Evolutionary conservation across 2,329 filamentous ascomycete genomes (phyloP), one percentile per base, ranked within the genome.

Genomic region (Conoideocrella luteorostrata): DNA sequence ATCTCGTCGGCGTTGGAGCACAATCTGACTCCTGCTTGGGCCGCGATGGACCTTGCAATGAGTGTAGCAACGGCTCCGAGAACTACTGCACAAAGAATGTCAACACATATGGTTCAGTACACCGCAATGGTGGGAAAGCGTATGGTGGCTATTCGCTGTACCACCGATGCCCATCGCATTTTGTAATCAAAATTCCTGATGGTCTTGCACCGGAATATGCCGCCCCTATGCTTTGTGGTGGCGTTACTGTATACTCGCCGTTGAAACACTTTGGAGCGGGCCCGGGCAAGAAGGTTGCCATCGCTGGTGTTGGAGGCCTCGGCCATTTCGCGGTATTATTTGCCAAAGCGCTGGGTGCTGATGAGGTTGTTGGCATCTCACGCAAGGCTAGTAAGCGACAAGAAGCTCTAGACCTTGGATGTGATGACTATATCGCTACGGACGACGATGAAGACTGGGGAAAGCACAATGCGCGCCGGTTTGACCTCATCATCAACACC

Each of bases 311-410:
- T 12, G 83, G 83, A 7, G 82, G 83, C 2, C 61, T 86, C 2
- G 82, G 83, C 0, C 82, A 88, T 62, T 80, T 86, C 52, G 84
- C 78, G 4, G 64, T 88, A 9, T 62, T 84, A 32, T 85, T 80
- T 51, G 83, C 84, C 1, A 82, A 78, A 59, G 83, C 83, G 2
- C 61, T 88, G 10, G 77, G 75, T 9, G 77, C 75, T n/a, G 76
- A 82, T 39, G 69, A 71, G 36, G 74, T 82, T 11, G 73, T 80
- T 7, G 78, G 72, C 7, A 81, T 82, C 55, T 80, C 75, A 12
- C 70, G 78, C 30, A 70, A 62, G 15, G 62, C 59, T 5, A 61
- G 57, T 44, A 83, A 82, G 67, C 67, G 66, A 35, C 66, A 68
- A 1, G 78, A 83, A 53, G 76, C 75, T 2, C 54, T 71, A 41